Base-by-base conservation (phyloP, 768 basidiomycete genomes). In the Tricholoma terreum region DNA sequence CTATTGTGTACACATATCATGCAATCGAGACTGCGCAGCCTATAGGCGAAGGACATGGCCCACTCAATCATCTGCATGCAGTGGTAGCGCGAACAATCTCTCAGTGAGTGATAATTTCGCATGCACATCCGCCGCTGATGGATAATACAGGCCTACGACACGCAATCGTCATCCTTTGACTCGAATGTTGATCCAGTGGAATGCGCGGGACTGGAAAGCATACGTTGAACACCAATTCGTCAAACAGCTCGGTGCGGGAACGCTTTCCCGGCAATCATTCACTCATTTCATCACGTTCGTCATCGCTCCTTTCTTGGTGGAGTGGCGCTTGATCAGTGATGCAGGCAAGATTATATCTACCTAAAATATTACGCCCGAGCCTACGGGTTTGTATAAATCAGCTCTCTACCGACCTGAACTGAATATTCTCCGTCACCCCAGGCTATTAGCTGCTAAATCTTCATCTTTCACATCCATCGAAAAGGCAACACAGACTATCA, bases 141-240 rank as follows among this genome's bases (percentile, higher is more conserved):
- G 9, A 34, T 15, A 49, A 17, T 21, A 43, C 50, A 91, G 90
- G 45, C 83, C 82, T 27, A 87, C 84, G 0, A 65, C 61, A 5
- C 67, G 70, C 2, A 81, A 87, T 61, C 87, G 86, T 0, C 86
- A 86, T 65, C 90, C 93, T 2, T 78, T 94, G 63, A 80, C 84
- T 5, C 73, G 78, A 15, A 69, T 83, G 56, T 80, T 95, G 43
- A 87, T 93, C 58, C 74, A 79, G 45, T 74, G 79, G 38, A 83
- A 81, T 12, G 69, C 73, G 1, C 65, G 70, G 6, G 74, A 80
- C 3, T 91, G 94, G 92, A 82, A 83, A 57, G 74, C 76, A 52
- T 94, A 90, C 62, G 86, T 94, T 0, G 74, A 91, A 63, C 94
- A 98, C 63, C 84, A 89, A 1, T 98, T 96, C 62, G 91, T 95